Evolutionary conservation across 768 basidiomycete species (phyloP).

Genomic region (Lentinula sp.): DNA sequence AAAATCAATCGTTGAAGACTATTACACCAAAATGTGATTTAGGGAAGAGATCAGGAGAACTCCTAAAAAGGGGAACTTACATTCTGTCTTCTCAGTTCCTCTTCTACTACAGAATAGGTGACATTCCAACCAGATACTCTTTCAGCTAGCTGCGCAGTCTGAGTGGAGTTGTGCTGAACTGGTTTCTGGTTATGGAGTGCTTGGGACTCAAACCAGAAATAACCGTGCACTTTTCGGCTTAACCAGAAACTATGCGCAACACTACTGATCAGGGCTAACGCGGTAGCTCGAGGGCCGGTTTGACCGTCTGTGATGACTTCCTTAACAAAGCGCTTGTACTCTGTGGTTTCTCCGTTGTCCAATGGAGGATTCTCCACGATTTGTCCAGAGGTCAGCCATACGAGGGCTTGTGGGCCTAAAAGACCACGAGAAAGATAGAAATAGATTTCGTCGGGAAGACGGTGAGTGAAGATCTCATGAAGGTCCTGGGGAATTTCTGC

Average conservation of each 20-base stretch:
- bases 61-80: conserved; percentile 44
- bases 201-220: conserved; percentile 70
- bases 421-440: conserved; percentile 94
- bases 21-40: not conserved
- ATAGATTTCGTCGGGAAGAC: conserved; percentile 94
- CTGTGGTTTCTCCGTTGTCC: conserved; percentile 91
- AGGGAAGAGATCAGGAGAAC: conserved; percentile 9
- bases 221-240: conserved; percentile 62
- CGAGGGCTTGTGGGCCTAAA: conserved; percentile 80
- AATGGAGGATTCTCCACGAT: conserved; percentile 84
- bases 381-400: conserved; percentile 90
- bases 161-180: conserved; percentile 66
- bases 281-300: conserved; percentile 87
- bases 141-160: conserved; percentile 84
- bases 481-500: conserved; percentile 88
- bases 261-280: conserved; percentile 82
- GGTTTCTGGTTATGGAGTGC: conserved; percentile 48
- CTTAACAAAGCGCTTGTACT: conserved; percentile 92
- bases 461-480: conserved; percentile 91
- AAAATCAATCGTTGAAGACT: conserved; percentile 98
- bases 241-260: conserved; percentile 80
- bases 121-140: conserved; percentile 90
- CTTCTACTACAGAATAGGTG: conserved; percentile 77
- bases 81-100: conserved; percentile 93
- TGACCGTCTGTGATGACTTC: conserved; percentile 94